Evolutionary conservation across 177 flowering plant species (phyloP).

Genomic region (Telopea speciosissima): DNA sequence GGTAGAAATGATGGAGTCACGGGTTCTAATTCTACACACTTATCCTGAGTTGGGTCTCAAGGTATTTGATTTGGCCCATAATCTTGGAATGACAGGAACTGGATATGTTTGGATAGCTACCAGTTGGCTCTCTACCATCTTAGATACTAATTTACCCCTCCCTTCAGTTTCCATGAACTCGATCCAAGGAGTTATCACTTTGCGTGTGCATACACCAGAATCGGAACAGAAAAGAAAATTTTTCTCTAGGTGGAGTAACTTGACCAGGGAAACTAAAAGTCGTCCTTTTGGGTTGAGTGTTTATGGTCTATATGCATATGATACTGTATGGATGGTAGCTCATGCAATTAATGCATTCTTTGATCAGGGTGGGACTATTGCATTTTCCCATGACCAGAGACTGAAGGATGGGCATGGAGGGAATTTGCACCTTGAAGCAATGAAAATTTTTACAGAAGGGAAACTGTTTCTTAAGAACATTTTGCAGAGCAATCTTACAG

Average conservation of each 20-base stretch:
- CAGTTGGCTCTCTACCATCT: constrained; percentile 32
- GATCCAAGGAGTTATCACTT: constrained; percentile 34
- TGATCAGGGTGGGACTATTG: constrained; percentile 28
- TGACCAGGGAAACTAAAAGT: constrained; percentile 12
- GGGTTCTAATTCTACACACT: constrained; percentile 30
- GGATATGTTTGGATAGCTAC: constrained; percentile 51
- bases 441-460: constrained; percentile 39
- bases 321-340: constrained; percentile 38
- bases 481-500: constrained; percentile 26
- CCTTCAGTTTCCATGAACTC: constrained; percentile 12
- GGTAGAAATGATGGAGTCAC: constrained; percentile 25
- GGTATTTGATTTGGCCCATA: constrained; percentile 28
- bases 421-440: constrained; percentile 28
- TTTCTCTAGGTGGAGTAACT: constrained; percentile 30
- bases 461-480: constrained; percentile 23
- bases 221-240: constrained; percentile 26
- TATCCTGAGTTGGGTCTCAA: constrained; percentile 20
- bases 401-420: constrained; percentile 13
- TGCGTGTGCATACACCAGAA: constrained; percentile 34
- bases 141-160: constrained; percentile 24
- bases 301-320: constrained; percentile 44
- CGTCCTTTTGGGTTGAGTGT: constrained; percentile 28
- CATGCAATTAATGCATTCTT: constrained; percentile 28
- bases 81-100: constrained; percentile 29
- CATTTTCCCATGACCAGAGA: constrained; percentile 30